phyloP scores from a whole-genome alignment of 495 filamentous ascomycete species.

The Penicillium alfredii region DNA sequence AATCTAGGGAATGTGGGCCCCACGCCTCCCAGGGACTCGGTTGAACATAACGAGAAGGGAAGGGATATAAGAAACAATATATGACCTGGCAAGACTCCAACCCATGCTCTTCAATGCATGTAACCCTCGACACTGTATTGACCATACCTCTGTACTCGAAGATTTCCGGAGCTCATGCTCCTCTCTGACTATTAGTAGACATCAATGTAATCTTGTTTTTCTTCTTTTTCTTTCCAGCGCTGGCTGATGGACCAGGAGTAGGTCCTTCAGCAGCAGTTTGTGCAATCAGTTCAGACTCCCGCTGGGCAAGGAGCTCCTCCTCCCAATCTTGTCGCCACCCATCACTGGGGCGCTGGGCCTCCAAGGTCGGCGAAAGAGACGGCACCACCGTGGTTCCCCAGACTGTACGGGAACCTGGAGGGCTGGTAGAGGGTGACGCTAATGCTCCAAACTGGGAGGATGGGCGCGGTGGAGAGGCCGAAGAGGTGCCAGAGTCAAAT shows the following conservation, averaged over 20 bases:
- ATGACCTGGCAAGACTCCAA: not conserved
- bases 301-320: constrained; percentile 53
- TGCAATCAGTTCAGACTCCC: constrained; percentile 36
- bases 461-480: constrained; percentile 53
- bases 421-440: constrained; percentile 74
- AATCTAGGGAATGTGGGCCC: not conserved
- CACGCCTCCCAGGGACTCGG: too few relatives aligned
- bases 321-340: constrained; percentile 82
- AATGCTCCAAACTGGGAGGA: constrained; percentile 55
- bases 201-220: constrained; percentile 92
- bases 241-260: constrained; percentile 16
- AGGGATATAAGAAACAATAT: too few relatives aligned
- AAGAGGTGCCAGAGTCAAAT: constrained; percentile 40
- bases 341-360: constrained; percentile 47
- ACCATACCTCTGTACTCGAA: constrained; percentile 5
- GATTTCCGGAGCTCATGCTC: constrained; percentile 43
- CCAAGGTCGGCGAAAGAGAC: constrained; percentile 42
- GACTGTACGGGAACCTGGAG: constrained; percentile 67
- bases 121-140: not conserved
- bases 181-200: constrained; percentile 73
- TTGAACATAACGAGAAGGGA: too few relatives aligned
- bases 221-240: constrained; percentile 64
- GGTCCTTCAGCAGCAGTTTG: constrained; percentile 27
- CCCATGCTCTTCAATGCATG: not conserved
- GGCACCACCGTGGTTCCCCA: constrained; percentile 74